Conservation (phyloP, 352 stramenopile genomes). For the Stephanocyclus meneghinianus region DNA sequence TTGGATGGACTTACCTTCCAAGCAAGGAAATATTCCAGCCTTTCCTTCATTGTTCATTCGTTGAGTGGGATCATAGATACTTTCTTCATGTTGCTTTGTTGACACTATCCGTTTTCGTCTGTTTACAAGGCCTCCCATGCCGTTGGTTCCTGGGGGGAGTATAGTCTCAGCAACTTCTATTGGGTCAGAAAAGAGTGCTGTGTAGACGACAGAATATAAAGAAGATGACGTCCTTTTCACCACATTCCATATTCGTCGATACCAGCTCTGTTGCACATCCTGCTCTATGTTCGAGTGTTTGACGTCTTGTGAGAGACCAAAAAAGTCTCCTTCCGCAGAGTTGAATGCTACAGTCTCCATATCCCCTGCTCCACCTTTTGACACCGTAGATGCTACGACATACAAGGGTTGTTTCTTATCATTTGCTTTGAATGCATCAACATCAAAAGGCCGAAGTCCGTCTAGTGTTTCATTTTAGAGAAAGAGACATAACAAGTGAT, state of each 20-base stretch:
- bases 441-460: slow-evolving; percentile 70
- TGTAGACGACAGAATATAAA: slow-evolving; percentile 23
- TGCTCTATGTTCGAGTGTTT: slow-evolving; percentile 5
- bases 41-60: slow-evolving; percentile 42
- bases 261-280: slow-evolving; percentile 8
- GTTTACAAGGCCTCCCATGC: slow-evolving; percentile 47
- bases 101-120: slow-evolving; percentile 16
- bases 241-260: slow-evolving; percentile 25
- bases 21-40: slow-evolving; percentile 66
- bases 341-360: slow-evolving; percentile 45
- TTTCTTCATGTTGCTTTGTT: slow-evolving; percentile 16
- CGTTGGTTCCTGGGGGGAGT: slow-evolving; percentile 40
- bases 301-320: slow-evolving; percentile 20
- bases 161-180: slow-evolving; percentile 18
- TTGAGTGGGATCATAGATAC: slow-evolving; percentile 36
- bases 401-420: slow-evolving; percentile 58
- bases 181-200: slow-evolving; percentile 16
- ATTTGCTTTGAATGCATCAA: slow-evolving; percentile 67
- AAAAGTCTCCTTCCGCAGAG: slow-evolving; percentile 46
- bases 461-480: slow-evolving; percentile 43
- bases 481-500: background rate
- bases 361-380: slow-evolving; percentile 25
- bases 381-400: slow-evolving; percentile 57
- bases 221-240: slow-evolving; percentile 28
- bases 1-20: slow-evolving; percentile 36